A percentile compares a stretch with the other conserved stretches of the same genome.
These are phyloP conservation scores for Lichtheimia hyalospora DNA, from an alignment of 371 early-diverging fungal genomes.

Conservation along the genomic window DNA sequence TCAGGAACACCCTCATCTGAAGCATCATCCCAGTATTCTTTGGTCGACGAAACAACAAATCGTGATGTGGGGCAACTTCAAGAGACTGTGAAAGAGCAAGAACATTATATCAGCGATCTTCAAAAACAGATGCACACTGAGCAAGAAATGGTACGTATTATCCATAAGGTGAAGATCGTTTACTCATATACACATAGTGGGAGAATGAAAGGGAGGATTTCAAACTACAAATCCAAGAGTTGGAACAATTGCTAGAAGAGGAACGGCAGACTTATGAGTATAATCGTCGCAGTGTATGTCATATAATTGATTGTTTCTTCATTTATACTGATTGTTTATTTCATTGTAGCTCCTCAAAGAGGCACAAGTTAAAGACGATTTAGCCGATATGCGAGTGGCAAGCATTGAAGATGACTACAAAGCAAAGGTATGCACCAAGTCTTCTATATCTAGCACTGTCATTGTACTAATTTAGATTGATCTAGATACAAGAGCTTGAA, in stretches of 20 bases:
- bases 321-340: background rate
- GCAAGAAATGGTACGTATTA: slow-evolving; percentile 16
- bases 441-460: slow-evolving; percentile 16
- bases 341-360: slow-evolving; percentile 40
- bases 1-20: background rate
- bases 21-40: slow-evolving; percentile 21
- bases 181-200: background rate
- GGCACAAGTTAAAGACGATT: slow-evolving; percentile 44
- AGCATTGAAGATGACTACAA: slow-evolving; percentile 44
- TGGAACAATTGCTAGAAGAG: slow-evolving; percentile 33
- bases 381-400: slow-evolving; percentile 46
- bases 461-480: slow-evolving; percentile 12
- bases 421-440: slow-evolving; percentile 25
- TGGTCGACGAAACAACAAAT: slow-evolving; percentile 13
- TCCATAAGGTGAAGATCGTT: background rate
- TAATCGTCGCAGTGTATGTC: slow-evolving; percentile 34
- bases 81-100: slow-evolving; percentile 10
- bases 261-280: slow-evolving; percentile 37
- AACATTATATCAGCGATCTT: slow-evolving; percentile 1
- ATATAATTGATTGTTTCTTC: background rate
- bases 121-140: slow-evolving; percentile 16
- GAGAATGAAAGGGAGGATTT: slow-evolving; percentile 37
- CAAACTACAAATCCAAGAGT: slow-evolving; percentile 30
- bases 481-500: slow-evolving; percentile 15
- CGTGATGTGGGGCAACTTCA: slow-evolving; percentile 15